Conservation (phyloP, 129 eudicot genomes). For the Rutidosis leptorrhynchoides region DNA sequence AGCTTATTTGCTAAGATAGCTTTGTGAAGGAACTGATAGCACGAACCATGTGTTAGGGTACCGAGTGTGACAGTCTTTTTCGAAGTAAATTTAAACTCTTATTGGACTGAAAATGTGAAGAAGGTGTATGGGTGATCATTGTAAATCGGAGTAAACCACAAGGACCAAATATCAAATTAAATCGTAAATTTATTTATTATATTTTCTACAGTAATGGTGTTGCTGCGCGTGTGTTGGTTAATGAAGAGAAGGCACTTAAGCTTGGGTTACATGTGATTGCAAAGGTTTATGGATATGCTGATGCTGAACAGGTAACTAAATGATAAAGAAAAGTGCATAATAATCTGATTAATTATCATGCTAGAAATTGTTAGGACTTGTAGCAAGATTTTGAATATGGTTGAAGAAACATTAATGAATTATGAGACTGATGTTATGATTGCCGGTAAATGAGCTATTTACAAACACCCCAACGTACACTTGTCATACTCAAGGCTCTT, state of each 20-base stretch:
- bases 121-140: no score
- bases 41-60: no score
- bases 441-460: slow-evolving; percentile 86
- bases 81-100: no score
- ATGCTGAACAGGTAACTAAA: slow-evolving; percentile 85
- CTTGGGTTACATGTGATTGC: slow-evolving; percentile 88
- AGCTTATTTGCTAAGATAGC: no score
- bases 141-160: no score
- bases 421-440: slow-evolving; percentile 10
- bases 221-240: slow-evolving; percentile 90
- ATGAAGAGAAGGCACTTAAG: slow-evolving; percentile 82
- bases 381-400: not conserved
- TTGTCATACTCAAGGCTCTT: slow-evolving; percentile 93
- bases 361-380: not conserved
- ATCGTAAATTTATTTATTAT: not conserved
- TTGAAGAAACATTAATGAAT: not conserved
- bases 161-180: no score
- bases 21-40: no score
- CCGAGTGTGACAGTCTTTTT: no score
- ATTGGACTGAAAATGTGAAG: no score
- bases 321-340: slow-evolving; percentile 16
- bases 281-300: slow-evolving; percentile 88
- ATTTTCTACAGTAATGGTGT: slow-evolving; percentile 87
- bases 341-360: not conserved
- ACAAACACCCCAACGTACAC: slow-evolving; percentile 93